Evolutionary conservation across 202 grass and related monocot species (phyloP), one percentile per base, ranked within the genome.

Genomic region (Alloteropsis angusta): DNA sequence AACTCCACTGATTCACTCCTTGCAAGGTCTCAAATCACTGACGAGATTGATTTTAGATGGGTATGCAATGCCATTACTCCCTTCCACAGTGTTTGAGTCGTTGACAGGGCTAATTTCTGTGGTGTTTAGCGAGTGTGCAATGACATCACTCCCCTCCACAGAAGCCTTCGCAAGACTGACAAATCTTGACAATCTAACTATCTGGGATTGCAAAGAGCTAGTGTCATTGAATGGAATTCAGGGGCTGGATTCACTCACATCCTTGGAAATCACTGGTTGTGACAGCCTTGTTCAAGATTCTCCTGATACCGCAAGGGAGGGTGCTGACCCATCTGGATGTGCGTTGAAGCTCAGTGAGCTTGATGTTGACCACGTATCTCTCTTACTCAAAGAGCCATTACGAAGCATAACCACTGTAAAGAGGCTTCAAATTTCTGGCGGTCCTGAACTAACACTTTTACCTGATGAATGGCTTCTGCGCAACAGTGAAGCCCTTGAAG

Each of bases 361-460:
- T 34, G 35, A 54, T 42, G 13, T 78, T 78, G 60, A 66, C 47
- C 61, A 66, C 32, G 35, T 60, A 78, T 78, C 61, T 15, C 14
- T 78, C 47, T 66, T 78, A 54, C 61, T 78, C 10, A 74, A 50
- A 82, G 46, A 82, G 18, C 70, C 80, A 57, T 55, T 82, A 55
- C 4, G 48, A 32, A 74, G 48, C 70, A 56, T 82, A 60, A 63
- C 7, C 37, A 65, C 12, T 65, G 60, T 36, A 3, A 74, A 82
- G 36, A 36, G 1, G 15, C 25, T 82, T 54, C 47, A 0, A 6
- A 65, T 82, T 12, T 39, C 21, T 65, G 80, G 80, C 1, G 37
- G 80, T 15, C 25, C 70, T 74, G 37, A 82, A 36, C 46, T 74
- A n/a, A 36, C 7, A 18, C 4, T 9, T 30, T 74, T 82, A 56